Conservation (phyloP, 257 asterid genomes). For the Fraxinus excelsior region DNA sequence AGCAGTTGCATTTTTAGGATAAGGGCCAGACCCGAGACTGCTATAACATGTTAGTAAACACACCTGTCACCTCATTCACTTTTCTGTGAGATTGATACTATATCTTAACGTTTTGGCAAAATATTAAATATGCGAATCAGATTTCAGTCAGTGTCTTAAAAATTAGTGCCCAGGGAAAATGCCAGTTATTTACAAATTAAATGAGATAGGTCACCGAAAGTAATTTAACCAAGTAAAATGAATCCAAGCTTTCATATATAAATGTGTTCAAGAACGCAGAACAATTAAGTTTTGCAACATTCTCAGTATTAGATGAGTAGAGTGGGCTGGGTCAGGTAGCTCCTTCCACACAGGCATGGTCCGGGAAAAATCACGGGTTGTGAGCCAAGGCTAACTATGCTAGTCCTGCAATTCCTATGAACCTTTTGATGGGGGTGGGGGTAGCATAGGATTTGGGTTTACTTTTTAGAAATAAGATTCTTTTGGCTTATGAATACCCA, state of each 20-base stretch:
- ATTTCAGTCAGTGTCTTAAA: not conserved
- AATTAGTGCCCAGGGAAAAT: not conserved
- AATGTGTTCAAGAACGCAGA: too few species aligned
- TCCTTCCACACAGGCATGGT: not conserved
- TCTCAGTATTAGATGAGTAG: not conserved
- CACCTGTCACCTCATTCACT: slow-evolving; percentile 1
- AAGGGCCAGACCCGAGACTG: not conserved
- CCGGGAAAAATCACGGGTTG: not conserved
- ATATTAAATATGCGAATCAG: slow-evolving; percentile 2
- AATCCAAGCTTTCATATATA: not conserved
- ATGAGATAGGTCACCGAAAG: slow-evolving; percentile 10
- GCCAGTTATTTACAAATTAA: slow-evolving; percentile 3
- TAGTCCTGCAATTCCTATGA: too few species aligned
- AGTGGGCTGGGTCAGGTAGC: not conserved
- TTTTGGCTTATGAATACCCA: too few species aligned
- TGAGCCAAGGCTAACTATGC: too few species aligned
- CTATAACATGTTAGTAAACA: not conserved
- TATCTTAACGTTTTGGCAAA: not conserved
- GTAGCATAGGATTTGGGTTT: too few species aligned
- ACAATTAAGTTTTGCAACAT: not conserved
- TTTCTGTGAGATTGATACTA: slow-evolving; percentile 2
- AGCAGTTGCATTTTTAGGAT: not conserved
- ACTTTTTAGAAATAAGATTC: too few species aligned
- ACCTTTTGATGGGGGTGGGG: too few species aligned
- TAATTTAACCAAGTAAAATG: not conserved